Conservation (phyloP, 306 rosid species). For the Rosa chinensis region DNA sequence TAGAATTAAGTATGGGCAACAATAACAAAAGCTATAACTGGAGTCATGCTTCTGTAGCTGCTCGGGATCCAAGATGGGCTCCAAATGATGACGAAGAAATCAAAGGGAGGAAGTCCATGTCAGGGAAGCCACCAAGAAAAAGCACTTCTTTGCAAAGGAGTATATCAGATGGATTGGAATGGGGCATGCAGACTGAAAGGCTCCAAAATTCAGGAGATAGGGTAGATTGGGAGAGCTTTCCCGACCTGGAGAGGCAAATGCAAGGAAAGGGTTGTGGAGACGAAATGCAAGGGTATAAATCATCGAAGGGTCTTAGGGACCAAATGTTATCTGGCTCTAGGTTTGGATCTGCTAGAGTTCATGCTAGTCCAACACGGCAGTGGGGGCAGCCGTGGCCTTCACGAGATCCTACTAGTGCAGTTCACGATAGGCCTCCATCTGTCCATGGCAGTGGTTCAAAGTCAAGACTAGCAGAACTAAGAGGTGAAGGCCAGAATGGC, state of each 20-base stretch:
- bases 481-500: constrained; percentile 53
- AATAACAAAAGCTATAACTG: constrained; percentile 70
- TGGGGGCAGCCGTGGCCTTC: constrained; percentile 78
- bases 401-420: constrained; percentile 44
- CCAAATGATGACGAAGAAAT: constrained; percentile 52
- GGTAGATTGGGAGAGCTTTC: constrained; percentile 74
- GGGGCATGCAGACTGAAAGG: constrained; percentile 62
- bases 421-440: constrained; percentile 57
- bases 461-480: constrained; percentile 70
- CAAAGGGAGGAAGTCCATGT: constrained; percentile 64
- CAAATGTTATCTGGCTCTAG: constrained; percentile 65
- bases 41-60: constrained; percentile 53
- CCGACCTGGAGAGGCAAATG: constrained; percentile 63
- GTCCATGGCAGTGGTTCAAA: constrained; percentile 54
- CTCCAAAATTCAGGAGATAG: constrained; percentile 63
- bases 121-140: constrained; percentile 68
- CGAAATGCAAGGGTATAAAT: constrained; percentile 66
- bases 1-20: constrained; percentile 89
- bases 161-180: constrained; percentile 83
- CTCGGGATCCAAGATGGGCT: constrained; percentile 58
- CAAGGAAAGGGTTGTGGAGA: constrained; percentile 59
- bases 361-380: constrained; percentile 79
- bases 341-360: constrained; percentile 55
- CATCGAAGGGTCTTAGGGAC: constrained; percentile 72
- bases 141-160: constrained; percentile 89